Conservation (phyloP, 2,329 filamentous ascomycete genomes). For the Macrophomina phaseolina region DNA sequence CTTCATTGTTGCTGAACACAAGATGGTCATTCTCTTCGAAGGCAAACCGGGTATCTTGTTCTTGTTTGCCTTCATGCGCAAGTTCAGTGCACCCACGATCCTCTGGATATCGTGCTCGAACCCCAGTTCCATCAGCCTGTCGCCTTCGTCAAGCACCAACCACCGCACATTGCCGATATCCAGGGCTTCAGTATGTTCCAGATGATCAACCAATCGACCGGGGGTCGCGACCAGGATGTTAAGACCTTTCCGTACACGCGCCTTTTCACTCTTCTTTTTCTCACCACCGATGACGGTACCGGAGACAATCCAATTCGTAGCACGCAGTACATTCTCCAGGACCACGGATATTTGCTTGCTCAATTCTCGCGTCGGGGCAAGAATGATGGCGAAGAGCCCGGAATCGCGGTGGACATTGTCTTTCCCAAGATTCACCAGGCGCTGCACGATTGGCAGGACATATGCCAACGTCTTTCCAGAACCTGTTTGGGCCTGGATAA, state of each 20-base stretch:
- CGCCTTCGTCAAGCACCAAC: conserved; percentile 94
- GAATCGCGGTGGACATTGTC: conserved; percentile 76
- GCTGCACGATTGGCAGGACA: conserved; percentile 86
- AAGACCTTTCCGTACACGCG: conserved; percentile 88
- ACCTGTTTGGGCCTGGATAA: conserved; percentile 95
- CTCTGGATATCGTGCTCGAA: conserved; percentile 93
- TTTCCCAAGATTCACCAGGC: conserved; percentile 72
- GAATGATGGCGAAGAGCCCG: conserved; percentile 89
- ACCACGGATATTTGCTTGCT: conserved; percentile 93
- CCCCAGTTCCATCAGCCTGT: conserved; percentile 96
- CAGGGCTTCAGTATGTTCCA: conserved; percentile 88
- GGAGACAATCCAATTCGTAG: conserved; percentile 90
- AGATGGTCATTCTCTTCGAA: conserved; percentile 78
- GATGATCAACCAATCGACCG: conserved; percentile 86
- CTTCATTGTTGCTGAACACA: conserved; percentile 98
- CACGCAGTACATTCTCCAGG: conserved; percentile 82
- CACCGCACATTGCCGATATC: conserved; percentile 89
- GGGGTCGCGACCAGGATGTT: conserved; percentile 97
- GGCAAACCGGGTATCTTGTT: conserved; percentile 71
- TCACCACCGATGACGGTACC: conserved; percentile 80
- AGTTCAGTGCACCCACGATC: conserved; percentile 79
- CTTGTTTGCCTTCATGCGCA: conserved; percentile 64
- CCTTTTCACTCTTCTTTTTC: conserved; percentile 84
- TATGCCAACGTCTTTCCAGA: conserved; percentile 99
- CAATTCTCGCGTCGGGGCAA: conserved; percentile 91